A percentile compares a stretch with the other conserved stretches of the same genome.
Conservation (phyloP, 371 early-diverging fungal genomes). For the Zancudomyces culisetae region DNA sequence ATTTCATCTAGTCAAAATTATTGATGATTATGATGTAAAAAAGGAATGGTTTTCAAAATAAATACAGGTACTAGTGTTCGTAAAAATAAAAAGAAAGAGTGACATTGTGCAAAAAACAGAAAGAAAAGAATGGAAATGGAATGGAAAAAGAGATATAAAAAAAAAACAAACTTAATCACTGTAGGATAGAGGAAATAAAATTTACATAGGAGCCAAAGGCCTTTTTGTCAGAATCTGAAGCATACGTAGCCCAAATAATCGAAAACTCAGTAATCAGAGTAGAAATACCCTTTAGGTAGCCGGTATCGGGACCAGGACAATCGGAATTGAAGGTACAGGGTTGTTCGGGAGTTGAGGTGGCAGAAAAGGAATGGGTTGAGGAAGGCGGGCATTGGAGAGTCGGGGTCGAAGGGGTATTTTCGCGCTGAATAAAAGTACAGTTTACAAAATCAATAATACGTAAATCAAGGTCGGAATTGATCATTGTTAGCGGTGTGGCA, state of each 20-base stretch:
- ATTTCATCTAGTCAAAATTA: no score
- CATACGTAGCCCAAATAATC: conserved; percentile 23
- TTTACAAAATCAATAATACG: conserved; percentile 91
- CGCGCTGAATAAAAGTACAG: conserved; percentile 31
- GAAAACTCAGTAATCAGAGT: conserved; percentile 23
- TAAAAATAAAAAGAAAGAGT: not conserved
- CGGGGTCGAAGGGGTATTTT: conserved; percentile 15
- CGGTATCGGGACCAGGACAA: conserved; percentile 24
- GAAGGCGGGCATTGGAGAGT: conserved; percentile 15
- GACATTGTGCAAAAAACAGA: not conserved
- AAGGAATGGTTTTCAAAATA: no score
- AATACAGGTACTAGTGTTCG: not conserved
- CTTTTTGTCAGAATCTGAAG: conserved; percentile 11
- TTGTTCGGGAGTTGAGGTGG: conserved; percentile 1
- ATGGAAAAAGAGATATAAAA: not conserved
- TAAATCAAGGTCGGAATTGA: conserved; percentile 36
- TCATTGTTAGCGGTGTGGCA: not conserved
- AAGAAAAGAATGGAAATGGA: not conserved
- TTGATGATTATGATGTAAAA: no score
- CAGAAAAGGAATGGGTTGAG: conserved; percentile 7
- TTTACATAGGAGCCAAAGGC: conserved; percentile 6
- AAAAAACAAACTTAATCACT: not conserved
- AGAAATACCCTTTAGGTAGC: conserved; percentile 22
- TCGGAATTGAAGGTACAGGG: conserved; percentile 10
- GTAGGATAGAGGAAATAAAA: not conserved